Evolutionary conservation across 495 filamentous ascomycete species (phyloP).

Genomic region (Xylaria flabelliformis): DNA sequence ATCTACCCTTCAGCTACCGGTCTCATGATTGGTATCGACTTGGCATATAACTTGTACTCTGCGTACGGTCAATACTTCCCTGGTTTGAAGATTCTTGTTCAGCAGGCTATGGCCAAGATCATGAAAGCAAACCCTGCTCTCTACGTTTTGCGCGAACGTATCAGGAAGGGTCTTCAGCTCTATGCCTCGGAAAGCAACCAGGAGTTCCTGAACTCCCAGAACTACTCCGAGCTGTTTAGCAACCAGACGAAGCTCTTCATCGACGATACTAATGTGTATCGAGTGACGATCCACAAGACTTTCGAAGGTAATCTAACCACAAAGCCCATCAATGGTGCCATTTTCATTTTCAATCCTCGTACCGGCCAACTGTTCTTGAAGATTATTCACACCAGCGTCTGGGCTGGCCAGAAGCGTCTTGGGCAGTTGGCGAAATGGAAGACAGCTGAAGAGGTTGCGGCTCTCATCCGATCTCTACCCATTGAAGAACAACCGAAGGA

Average conservation of each 20-base stretch:
- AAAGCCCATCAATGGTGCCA: conserved; percentile 99
- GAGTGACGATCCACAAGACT: conserved; percentile 99
- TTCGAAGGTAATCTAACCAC: conserved; percentile 99
- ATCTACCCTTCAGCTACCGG: conserved; percentile 98
- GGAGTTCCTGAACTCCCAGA: conserved; percentile 99
- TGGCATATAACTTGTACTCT: conserved; percentile 98
- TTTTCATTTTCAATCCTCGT: conserved; percentile 99
- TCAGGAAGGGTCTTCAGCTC: conserved; percentile 96
- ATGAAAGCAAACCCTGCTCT: conserved; percentile 99
- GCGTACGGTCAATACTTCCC: conserved; percentile 99
- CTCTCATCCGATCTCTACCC: conserved; percentile 93
- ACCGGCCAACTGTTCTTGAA: conserved; percentile 98
- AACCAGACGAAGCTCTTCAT: conserved; percentile 99
- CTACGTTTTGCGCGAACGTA: conserved; percentile 96
- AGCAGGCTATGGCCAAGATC: conserved; percentile 99
- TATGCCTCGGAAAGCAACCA: conserved; percentile 99
- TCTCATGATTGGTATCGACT: conserved; percentile 97
- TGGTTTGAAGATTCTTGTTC: conserved; percentile 92
- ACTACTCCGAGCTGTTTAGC: conserved; percentile 99
- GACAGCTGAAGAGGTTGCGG: conserved; percentile 99
- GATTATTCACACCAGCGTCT: conserved; percentile 99
- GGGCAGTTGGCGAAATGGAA: conserved; percentile 99
- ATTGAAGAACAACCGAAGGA: conserved; percentile 99
- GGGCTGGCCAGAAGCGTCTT: conserved; percentile 99
- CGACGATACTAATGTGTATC: conserved; percentile 99